Evolutionary conservation across 2,329 filamentous ascomycete genomes (phyloP), one percentile per base, ranked within the genome.

Genomic region (Ophiostoma fasciatum): DNA sequence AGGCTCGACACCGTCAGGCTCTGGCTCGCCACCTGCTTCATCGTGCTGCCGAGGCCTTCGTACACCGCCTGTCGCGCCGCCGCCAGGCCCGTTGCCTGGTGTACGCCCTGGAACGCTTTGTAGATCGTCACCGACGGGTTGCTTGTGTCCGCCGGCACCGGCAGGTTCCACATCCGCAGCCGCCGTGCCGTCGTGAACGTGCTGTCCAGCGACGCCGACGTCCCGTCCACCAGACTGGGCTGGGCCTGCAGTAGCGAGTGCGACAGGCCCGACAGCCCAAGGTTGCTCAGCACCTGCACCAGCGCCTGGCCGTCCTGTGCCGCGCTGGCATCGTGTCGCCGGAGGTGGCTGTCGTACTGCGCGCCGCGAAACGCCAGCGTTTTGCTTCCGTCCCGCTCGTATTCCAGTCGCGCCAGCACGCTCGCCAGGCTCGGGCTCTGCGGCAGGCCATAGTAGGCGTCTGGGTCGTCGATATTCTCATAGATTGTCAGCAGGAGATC

Each of bases 381-480:
- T 51, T 92, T 93, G 34, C 77, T 65, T 0, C 87, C 87, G 46
- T 93, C 79, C 33, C 77, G 78, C 57, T 98, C 90, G 51, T 94
- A 88, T 46, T 94, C 84, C 5, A 96, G 67, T 9, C 82, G 77
- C 34, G 79, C 72, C 40, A 96, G 63, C 1, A 96, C 79, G 10
- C 79, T 83, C 13, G 71, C 64, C 13, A 98, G 59, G 39, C 76
- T 85, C 7, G 84, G 71, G 28, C 73, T 72, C 54, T 92, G 81
- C 28, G 82, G 73, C 7, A 94, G 68, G 4, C 90, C 92, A 51
- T 98, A 98, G 54, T 93, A 98, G 1, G 85, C 79, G 54, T 99
- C 90, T 2, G 87, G 88, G 49, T 99, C 92, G 50, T 94, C 87
- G 31, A 98, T 81, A 42, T 83, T 88, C 51, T 83, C 80, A 53